phyloP scores from a whole-genome alignment of 257 asterid genomes.

The Salvia rosmarinus region DNA sequence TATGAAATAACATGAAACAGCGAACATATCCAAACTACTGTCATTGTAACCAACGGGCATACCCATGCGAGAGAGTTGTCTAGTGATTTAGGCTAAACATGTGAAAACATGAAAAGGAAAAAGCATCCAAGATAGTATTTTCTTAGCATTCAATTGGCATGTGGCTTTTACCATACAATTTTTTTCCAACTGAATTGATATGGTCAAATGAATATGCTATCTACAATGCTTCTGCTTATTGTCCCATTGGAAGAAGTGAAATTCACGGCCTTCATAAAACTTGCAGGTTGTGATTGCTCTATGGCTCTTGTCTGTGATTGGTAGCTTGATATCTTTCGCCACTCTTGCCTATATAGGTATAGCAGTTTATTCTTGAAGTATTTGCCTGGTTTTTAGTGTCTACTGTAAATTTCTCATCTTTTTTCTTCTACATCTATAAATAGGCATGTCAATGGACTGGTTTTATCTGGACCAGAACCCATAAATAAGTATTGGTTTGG shows the following conservation, averaged over 20 bases:
- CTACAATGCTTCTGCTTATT: constrained; percentile 1
- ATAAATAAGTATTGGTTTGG: no score
- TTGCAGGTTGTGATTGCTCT: constrained; percentile 91
- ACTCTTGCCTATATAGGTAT: constrained; percentile 88
- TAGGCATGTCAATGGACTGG: no score
- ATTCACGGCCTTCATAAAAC: constrained; percentile 38
- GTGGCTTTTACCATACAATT: constrained; percentile 13
- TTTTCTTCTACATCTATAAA: constrained; percentile 22
- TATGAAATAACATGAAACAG: background rate
- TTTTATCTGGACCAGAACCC: no score
- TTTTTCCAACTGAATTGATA: background rate
- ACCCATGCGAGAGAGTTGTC: constrained; percentile 19
- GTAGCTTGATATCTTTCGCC: constrained; percentile 80
- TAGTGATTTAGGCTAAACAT: background rate
- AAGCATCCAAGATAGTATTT: constrained; percentile 14
- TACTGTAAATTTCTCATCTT: background rate
- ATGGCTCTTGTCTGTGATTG: constrained; percentile 89
- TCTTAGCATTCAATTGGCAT: background rate
- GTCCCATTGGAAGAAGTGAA: constrained; percentile 22
- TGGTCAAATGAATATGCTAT: constrained; percentile 20
- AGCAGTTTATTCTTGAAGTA: constrained; percentile 18
- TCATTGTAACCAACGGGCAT: background rate
- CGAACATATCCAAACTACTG: background rate
- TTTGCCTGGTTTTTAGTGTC: constrained; percentile 15
- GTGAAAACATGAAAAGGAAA: background rate